Evolutionary conservation across 2,329 filamentous ascomycete species (phyloP).

Genomic region (Diaporthe humulicola): DNA sequence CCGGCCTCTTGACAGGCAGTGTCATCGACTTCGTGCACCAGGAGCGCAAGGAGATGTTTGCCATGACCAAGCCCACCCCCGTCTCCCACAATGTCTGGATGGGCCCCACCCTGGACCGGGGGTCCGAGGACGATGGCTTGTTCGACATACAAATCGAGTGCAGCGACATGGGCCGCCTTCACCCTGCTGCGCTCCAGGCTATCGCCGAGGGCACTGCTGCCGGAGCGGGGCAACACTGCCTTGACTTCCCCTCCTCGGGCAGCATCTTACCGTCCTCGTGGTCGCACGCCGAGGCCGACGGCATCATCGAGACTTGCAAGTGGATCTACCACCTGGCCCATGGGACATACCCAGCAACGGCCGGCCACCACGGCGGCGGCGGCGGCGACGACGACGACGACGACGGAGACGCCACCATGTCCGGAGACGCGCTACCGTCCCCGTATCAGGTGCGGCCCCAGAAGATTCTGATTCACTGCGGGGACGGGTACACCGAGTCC

Average conservation of each 20-base stretch:
- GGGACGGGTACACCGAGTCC: slow-evolving; percentile 96
- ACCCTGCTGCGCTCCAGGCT: slow-evolving; percentile 74
- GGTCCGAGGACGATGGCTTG: slow-evolving; percentile 67
- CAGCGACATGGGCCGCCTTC: slow-evolving; percentile 84
- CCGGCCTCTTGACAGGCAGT: slow-evolving; percentile 79
- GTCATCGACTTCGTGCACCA: slow-evolving; percentile 91
- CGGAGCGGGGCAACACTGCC: slow-evolving; percentile 54
- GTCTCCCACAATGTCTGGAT: slow-evolving; percentile 92
- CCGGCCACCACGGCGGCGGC: slow-evolving; percentile 59
- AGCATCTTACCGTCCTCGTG: slow-evolving; percentile 88
- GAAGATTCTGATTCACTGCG: slow-evolving; percentile 91
- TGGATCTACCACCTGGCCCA: slow-evolving; percentile 92
- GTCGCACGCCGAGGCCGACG: slow-evolving; percentile 86
- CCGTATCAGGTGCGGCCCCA: slow-evolving; percentile 53
- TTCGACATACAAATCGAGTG: slow-evolving; percentile 92
- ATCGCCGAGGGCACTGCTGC: slow-evolving; percentile 70
- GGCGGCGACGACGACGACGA: slow-evolving; percentile 67
- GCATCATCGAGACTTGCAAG: slow-evolving; percentile 85
- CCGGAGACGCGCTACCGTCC: slow-evolving; percentile 40
- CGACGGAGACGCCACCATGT: slow-evolving; percentile 71
- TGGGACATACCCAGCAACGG: slow-evolving; percentile 61
- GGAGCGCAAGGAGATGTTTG: slow-evolving; percentile 92
- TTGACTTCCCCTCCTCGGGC: slow-evolving; percentile 95
- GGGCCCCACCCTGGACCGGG: slow-evolving; percentile 84
- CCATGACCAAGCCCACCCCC: slow-evolving; percentile 90